phyloP scores from a whole-genome alignment of 306 rosid species.

The Prunus mongolica region DNA sequence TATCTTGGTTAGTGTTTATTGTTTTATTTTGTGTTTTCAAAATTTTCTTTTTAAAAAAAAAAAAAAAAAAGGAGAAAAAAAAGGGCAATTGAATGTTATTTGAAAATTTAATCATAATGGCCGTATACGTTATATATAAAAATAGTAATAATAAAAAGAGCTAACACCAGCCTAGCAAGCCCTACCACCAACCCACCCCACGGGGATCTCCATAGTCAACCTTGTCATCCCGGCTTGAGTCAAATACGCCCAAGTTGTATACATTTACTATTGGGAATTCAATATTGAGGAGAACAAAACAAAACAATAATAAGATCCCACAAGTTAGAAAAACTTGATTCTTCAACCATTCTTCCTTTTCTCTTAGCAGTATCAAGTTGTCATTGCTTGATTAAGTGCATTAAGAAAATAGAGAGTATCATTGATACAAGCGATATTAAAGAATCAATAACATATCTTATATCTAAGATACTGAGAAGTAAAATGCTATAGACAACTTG shows the following conservation, averaged over 20 bases:
- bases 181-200: neutral
- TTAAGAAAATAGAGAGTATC: too few species aligned
- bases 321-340: neutral
- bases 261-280: neutral
- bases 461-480: rapidly evolving
- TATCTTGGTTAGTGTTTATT: too few species aligned
- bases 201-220: neutral
- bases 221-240: neutral
- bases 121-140: too few species aligned
- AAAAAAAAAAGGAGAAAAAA: too few species aligned
- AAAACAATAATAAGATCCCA: neutral
- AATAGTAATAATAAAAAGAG: too few species aligned
- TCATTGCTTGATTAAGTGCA: neutral
- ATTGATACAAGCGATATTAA: too few species aligned
- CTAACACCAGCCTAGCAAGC: neutral
- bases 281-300: neutral
- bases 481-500: too few species aligned
- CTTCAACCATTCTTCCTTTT: neutral
- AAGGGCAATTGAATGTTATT: too few species aligned
- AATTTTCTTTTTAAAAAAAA: rapidly evolving
- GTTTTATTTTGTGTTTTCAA: too few species aligned
- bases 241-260: neutral
- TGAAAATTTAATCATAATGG: too few species aligned
- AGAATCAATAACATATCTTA: too few species aligned
- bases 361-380: neutral